Evolutionary conservation across 192 early-diverging fungal genomes (phyloP).

Genomic region (Piromyces finnis): DNA sequence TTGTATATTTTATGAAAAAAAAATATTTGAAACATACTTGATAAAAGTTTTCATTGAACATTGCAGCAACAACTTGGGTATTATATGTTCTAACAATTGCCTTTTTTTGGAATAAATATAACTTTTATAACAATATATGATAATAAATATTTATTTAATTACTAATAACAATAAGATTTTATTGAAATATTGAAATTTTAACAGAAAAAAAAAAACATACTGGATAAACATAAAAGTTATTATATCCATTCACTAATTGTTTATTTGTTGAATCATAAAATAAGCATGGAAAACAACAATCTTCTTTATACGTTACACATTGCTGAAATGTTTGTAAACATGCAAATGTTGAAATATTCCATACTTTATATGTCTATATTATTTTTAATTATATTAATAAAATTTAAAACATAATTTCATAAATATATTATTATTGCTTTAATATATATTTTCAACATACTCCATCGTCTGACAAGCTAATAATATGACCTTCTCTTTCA

Average conservation of each 20-base stretch:
- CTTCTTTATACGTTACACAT: slow-evolving; percentile 31
- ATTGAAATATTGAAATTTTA: no score
- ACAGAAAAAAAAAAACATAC: no score
- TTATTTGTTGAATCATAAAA: slow-evolving; percentile 27
- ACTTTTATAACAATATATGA: not conserved
- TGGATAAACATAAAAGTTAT: slow-evolving; percentile 29
- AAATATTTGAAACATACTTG: no score
- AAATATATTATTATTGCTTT: no score
- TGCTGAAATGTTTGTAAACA: slow-evolving; percentile 40
- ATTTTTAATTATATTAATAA: not conserved
- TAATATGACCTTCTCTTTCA: slow-evolving; percentile 33
- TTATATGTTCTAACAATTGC: slow-evolving; percentile 22
- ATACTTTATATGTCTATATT: slow-evolving; percentile 31
- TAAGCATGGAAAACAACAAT: slow-evolving; percentile 31
- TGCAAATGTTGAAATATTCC: slow-evolving; percentile 35
- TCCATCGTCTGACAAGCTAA: slow-evolving; percentile 33
- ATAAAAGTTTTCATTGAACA: slow-evolving; percentile 43
- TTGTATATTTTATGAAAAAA: no score
- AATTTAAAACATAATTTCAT: not conserved
- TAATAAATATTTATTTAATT: no score
- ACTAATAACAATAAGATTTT: no score
- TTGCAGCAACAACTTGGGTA: slow-evolving; percentile 22
- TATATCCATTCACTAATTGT: slow-evolving; percentile 32
- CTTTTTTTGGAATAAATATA: slow-evolving; percentile 21
- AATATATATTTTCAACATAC: slow-evolving; percentile 10